phyloP scores from a whole-genome alignment of 2,329 filamentous ascomycete species.

The Calonectria crousiana region DNA sequence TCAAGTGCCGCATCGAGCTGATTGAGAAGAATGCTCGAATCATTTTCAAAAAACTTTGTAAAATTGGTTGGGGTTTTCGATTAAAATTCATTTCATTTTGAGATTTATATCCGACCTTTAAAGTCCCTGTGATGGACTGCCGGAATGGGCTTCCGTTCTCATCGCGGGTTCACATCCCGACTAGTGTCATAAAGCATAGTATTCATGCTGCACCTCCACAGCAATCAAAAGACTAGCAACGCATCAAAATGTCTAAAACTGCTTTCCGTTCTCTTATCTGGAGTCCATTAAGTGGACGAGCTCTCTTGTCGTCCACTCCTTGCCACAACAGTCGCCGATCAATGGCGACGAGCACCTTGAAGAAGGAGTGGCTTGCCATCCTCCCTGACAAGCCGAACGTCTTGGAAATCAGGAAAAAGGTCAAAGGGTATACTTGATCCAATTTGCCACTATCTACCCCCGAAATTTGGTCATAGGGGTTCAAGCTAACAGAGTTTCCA shows the following conservation, averaged over 20 bases:
- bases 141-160: neutral
- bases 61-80: neutral
- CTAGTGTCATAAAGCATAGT: neutral
- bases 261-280: neutral
- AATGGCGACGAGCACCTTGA: conserved; percentile 11
- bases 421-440: neutral
- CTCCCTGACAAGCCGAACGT: conserved; percentile 27
- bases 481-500: neutral
- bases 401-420: conserved; percentile 20
- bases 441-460: fast-evolving
- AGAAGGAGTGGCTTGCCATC: conserved; percentile 25
- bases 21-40: too few species aligned
- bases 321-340: neutral
- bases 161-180: neutral
- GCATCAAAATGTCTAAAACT: neutral
- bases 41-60: neutral
- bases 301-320: neutral
- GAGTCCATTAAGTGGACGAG: neutral
- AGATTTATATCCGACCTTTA: neutral
- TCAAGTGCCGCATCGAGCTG: neutral
- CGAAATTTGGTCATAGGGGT: neutral
- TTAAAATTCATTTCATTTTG: neutral
- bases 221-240: neutral
- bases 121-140: too few species aligned
- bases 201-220: neutral